A percentile compares a stretch with the other conserved stretches of the same genome.
phyloP scores from a whole-genome alignment of 176 grass and related monocot genomes.

The Juncus inflexus region DNA sequence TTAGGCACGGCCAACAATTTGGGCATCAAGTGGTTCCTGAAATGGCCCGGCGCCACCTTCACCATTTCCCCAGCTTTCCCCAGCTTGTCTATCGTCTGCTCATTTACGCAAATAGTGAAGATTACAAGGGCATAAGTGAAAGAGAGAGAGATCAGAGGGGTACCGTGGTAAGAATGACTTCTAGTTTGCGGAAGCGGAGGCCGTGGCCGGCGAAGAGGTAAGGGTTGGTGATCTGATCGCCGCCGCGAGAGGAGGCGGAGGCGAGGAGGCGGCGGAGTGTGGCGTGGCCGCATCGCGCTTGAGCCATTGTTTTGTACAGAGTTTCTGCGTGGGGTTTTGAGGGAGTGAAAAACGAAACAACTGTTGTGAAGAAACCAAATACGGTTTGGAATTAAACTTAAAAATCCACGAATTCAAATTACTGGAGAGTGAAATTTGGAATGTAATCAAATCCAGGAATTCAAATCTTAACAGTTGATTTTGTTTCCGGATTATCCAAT shows the following conservation, averaged over 20 bases:
- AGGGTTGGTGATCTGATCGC: conserved; percentile 44
- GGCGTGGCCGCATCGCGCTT: conserved; percentile 29
- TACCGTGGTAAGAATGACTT: conserved; percentile 98
- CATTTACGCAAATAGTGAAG: neutral
- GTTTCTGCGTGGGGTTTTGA: conserved; percentile 4
- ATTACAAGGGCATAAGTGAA: neutral
- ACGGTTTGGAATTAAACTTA: neutral
- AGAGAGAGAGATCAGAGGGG: neutral
- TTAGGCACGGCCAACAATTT: conserved; percentile 85
- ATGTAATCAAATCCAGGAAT: too few relatives aligned
- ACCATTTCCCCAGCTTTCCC: conserved; percentile 79
- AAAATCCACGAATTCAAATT: neutral
- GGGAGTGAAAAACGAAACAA: neutral
- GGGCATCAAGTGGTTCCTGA: conserved; percentile 94
- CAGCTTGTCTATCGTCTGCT: conserved; percentile 87
- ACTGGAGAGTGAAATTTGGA: too few relatives aligned
- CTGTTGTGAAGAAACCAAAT: neutral
- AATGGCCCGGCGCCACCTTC: conserved; percentile 80
- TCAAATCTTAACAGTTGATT: too few relatives aligned
- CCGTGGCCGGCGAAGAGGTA: conserved; percentile 61
- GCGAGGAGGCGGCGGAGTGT: conserved; percentile 31
- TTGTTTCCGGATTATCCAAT: too few relatives aligned
- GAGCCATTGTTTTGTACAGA: conserved; percentile 42
- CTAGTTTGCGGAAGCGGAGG: conserved; percentile 72
- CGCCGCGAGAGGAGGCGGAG: neutral